Evolutionary conservation across 306 rosid genomes (phyloP), one percentile per base, ranked within the genome.

Genomic region (Phaseolus lunatus): DNA sequence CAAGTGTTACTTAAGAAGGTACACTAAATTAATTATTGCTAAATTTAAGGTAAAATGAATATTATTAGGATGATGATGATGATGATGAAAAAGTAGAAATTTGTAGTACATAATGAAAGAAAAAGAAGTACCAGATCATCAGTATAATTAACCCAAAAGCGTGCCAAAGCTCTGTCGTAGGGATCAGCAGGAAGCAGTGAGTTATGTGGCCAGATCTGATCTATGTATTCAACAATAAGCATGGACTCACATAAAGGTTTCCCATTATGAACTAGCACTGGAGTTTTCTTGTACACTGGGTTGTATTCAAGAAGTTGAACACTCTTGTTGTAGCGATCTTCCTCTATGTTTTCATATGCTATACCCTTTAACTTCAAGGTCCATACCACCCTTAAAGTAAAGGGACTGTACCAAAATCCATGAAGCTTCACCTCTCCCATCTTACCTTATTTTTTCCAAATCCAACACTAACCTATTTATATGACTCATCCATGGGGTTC

Each of bases 381-480:
- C 94, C 90, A 90, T 4, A 81, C 53, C n/a, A 86, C 90, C 78
- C 88, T 81, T 41, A 73, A 19, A 64, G 69, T 64, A 39, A 75
- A 85, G 9, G 93, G 85, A 76, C 93, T 89, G 2, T 35, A 52
- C 90, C 90, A 86, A n/a, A 12, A n/a, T 19, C 93, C 93, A 64
- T 67, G 82, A n/a, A 86, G 29, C 80, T 86, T 86, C 72, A 89
- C 37, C 23, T 86, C 86, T 15, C 23, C 71, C 80, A 83, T 80
- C 1, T 5, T 62, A 0, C 2, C 18, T 62, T 35, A 12, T 67
- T 33, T 67, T 45, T 75, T 66, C 41, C 10, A 24, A 71, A 39
- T 2, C 24, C 39, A 49, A 29, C 43, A 29, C 39, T 10, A 1
- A 2, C 23, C 23, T 24, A 5, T 56, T 9, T 73, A 33, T 80